Evolutionary conservation across 495 filamentous ascomycete species (phyloP).

Genomic region (Neohortaea acidophila): DNA sequence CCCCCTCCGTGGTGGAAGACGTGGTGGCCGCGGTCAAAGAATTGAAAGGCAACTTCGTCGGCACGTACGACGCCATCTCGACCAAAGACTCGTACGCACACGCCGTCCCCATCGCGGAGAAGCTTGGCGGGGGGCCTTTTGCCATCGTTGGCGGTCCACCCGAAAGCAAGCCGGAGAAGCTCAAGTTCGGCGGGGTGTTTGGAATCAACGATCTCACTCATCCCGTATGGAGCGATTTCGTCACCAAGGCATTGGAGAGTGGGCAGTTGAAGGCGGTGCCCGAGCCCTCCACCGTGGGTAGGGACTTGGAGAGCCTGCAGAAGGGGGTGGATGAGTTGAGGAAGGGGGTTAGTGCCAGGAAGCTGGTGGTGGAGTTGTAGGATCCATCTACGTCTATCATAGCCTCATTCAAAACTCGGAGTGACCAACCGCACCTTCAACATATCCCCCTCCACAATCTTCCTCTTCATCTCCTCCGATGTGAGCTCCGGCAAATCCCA

Average conservation of each 20-base stretch:
- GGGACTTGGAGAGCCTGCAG: slow-evolving; percentile 24
- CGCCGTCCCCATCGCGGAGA: slow-evolving; percentile 19
- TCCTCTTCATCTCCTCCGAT: background rate
- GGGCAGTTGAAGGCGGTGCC: slow-evolving; percentile 29
- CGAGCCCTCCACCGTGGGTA: slow-evolving; percentile 19
- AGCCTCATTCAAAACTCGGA: background rate
- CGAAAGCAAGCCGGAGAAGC: slow-evolving; percentile 8
- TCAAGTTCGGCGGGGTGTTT: slow-evolving; percentile 17
- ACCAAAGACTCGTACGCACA: slow-evolving; percentile 12
- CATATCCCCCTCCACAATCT: slow-evolving; percentile 10
- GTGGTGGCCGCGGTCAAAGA: slow-evolving; percentile 23
- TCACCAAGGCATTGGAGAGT: slow-evolving; percentile 26
- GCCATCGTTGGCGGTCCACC: slow-evolving; percentile 16
- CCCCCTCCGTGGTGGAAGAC: slow-evolving; percentile 25
- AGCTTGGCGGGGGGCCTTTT: slow-evolving; percentile 20
- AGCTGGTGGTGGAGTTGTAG: slow-evolving; percentile 24
- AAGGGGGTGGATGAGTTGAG: slow-evolving; percentile 20
- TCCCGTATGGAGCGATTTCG: slow-evolving; percentile 30
- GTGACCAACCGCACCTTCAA: slow-evolving; percentile 13
- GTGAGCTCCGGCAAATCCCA: slow-evolving; percentile 8
- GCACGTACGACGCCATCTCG: slow-evolving; percentile 25
- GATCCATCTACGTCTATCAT: no score
- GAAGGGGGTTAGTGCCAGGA: slow-evolving; percentile 24
- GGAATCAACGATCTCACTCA: slow-evolving; percentile 15
- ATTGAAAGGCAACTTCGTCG: slow-evolving; percentile 17